Base-by-base conservation (phyloP, 768 basidiomycete genomes). In the Lenzites betulinus region DNA sequence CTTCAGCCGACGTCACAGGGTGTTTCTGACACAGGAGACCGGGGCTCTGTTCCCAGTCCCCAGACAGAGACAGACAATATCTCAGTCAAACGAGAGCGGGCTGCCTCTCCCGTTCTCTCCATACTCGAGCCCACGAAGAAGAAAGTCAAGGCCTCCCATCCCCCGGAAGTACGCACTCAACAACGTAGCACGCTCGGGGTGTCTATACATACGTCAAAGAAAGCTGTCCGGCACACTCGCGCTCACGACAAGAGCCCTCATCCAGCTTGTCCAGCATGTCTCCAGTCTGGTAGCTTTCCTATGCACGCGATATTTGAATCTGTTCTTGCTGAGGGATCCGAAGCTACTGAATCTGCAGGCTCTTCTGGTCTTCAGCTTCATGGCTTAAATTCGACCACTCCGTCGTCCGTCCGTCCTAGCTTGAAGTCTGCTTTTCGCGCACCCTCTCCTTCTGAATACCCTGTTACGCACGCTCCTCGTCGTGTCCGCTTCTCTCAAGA, bases 61-160 rank as follows among this genome's bases (percentile, higher is more conserved):
- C 22, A 46, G 35, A 35, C 39, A 8, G 7, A 13, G 7, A 25
- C 12, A 4, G 47, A 25, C 39, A 41, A 50, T n/a, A 20, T 62
- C 15, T 35, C 44, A 3, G 51, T 65, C 18, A 66, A 66, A 48
- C 61, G 65, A 25, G 65, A 66, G 20, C 61, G 61, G 30, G 65
- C 65, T 6, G 55, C 38, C 42, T 66, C 65, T 18, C 65, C 65
- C 7, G 5, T 39, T 9, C 56, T 57, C 20, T 33, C 43, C 18
- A 18, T 13, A 16, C 11, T 22, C 23, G 22, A 43, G 16, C 54
- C 42, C 7, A 43, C 47, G 1, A n/a, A 5, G 18, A 58, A 58
- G 41, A 65, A 58, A 41, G 16, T 28, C 20, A 60, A 38, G 39
- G 33, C 13, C 2, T 23, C 36, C 38, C 50, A 33, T 2, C 20